Percentiles rank a stretch among this genome's conserved stretches.
Evolutionary conservation across 768 basidiomycete genomes (phyloP).

Genomic region (Termitomyces sp.): DNA sequence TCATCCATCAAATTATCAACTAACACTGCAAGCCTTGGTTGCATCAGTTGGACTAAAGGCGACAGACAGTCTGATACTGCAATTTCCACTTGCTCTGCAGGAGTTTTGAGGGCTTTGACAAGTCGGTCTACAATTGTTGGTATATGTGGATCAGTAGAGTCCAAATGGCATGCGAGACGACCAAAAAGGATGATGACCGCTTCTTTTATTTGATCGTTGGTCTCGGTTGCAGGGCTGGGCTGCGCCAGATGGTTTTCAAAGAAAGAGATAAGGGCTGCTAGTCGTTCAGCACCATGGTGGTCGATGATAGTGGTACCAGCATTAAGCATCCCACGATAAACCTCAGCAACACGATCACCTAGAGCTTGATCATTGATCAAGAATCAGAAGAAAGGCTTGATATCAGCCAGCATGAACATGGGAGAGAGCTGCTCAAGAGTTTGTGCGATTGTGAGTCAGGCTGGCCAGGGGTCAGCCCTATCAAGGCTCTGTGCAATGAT

Average conservation of each 20-base stretch:
- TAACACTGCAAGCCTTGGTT: constrained; percentile 54
- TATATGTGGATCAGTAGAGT: constrained; percentile 71
- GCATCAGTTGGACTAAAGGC: constrained; percentile 75
- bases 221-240: constrained; percentile 57
- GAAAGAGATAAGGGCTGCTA: constrained; percentile 71
- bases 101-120: constrained; percentile 87
- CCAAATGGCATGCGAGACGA: constrained; percentile 84
- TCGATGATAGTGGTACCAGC: constrained; percentile 85
- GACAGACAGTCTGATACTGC: constrained; percentile 95
- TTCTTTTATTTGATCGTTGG: constrained; percentile 87
- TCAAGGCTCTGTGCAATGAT: constrained; percentile 85
- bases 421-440: constrained; percentile 68
- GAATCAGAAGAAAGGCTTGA: constrained; percentile 79
- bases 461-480: constrained; percentile 83
- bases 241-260: constrained; percentile 76
- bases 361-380: constrained; percentile 83
- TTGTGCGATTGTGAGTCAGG: constrained; percentile 69
- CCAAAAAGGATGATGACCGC: constrained; percentile 94
- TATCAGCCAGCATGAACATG: constrained; percentile 54
- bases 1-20: constrained; percentile 76
- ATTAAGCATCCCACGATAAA: constrained; percentile 83
- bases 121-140: constrained; percentile 80
- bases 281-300: constrained; percentile 65
- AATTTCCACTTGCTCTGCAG: constrained; percentile 93
- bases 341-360: constrained; percentile 79